phyloP scores from a whole-genome alignment of 805 yeast genomes.

The Yamadazyma insecticola region DNA sequence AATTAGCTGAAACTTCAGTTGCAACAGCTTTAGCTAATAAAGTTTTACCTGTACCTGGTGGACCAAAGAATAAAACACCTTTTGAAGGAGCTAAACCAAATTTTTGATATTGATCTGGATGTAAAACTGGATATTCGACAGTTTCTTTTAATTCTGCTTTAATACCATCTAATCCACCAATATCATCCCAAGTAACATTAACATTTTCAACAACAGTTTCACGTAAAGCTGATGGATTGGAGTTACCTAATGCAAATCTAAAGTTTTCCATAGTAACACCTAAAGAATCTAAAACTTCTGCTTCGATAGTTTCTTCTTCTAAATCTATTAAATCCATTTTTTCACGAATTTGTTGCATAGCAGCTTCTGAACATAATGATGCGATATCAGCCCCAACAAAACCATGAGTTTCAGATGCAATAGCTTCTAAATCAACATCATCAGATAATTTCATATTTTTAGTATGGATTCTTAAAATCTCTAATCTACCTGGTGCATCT shows the following conservation, averaged over 20 bases:
- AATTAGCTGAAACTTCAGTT: conserved; percentile 97
- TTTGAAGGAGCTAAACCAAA: conserved; percentile 97
- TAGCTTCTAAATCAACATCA: conserved; percentile 92
- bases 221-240: conserved; percentile 98
- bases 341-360: conserved; percentile 99
- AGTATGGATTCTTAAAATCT: conserved; percentile 94
- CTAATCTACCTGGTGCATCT: conserved; percentile 97
- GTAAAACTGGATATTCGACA: conserved; percentile 97
- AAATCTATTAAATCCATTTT: conserved; percentile 97
- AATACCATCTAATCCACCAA: conserved; percentile 96
- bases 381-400: conserved; percentile 99
- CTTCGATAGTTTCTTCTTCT: conserved; percentile 95
- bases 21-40: conserved; percentile 98
- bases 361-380: conserved; percentile 98
- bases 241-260: conserved; percentile 94
- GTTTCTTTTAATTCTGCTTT: conserved; percentile 97
- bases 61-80: conserved; percentile 98
- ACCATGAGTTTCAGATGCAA: conserved; percentile 98
- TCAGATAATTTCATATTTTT: conserved; percentile 96
- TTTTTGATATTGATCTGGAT: conserved; percentile 97
- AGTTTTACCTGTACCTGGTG: conserved; percentile 99
- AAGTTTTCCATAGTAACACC: conserved; percentile 99
- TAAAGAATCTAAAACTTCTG: conserved; percentile 90
- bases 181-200: conserved; percentile 98
- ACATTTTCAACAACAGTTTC: conserved; percentile 99